Conservation (phyloP, 1,284 basidiomycete species). For the Boletus subluridellus region DNA sequence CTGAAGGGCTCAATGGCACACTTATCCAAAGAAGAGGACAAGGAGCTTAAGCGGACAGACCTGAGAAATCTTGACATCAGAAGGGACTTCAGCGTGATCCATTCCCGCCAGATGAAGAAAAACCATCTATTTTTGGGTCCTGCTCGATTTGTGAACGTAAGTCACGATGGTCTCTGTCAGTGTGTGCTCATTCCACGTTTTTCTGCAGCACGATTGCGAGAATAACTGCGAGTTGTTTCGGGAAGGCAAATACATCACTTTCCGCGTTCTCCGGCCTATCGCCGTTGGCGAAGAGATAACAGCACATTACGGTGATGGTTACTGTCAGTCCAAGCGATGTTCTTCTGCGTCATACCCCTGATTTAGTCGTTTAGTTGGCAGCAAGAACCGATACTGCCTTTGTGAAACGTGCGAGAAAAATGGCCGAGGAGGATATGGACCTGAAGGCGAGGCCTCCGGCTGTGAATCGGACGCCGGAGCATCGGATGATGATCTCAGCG, state of each 20-base stretch:
- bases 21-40: slow-evolving; percentile 76
- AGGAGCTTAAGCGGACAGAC: slow-evolving; percentile 74
- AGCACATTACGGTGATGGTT: slow-evolving; percentile 79
- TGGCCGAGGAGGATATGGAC: slow-evolving; percentile 71
- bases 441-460: slow-evolving; percentile 50
- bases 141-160: slow-evolving; percentile 90
- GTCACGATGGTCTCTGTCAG: slow-evolving; percentile 33
- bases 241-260: slow-evolving; percentile 84
- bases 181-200: slow-evolving; percentile 16
- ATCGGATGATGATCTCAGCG: slow-evolving; percentile 43
- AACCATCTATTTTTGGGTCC: slow-evolving; percentile 90
- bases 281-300: slow-evolving; percentile 82
- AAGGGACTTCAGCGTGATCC: slow-evolving; percentile 88
- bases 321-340: slow-evolving; percentile 55
- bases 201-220: slow-evolving; percentile 79
- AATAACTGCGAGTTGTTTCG: slow-evolving; percentile 87
- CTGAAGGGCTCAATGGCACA: slow-evolving; percentile 87
- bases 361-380: slow-evolving; percentile 59
- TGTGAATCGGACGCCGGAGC: slow-evolving; percentile 45
- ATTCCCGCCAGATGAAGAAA: slow-evolving; percentile 86
- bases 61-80: slow-evolving; percentile 67
- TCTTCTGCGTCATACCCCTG: slow-evolving; percentile 13
- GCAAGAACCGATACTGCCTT: slow-evolving; percentile 81
- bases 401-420: slow-evolving; percentile 86
- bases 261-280: slow-evolving; percentile 80